Conservation (phyloP, 768 basidiomycete species). For the Mycena leptocephala region DNA sequence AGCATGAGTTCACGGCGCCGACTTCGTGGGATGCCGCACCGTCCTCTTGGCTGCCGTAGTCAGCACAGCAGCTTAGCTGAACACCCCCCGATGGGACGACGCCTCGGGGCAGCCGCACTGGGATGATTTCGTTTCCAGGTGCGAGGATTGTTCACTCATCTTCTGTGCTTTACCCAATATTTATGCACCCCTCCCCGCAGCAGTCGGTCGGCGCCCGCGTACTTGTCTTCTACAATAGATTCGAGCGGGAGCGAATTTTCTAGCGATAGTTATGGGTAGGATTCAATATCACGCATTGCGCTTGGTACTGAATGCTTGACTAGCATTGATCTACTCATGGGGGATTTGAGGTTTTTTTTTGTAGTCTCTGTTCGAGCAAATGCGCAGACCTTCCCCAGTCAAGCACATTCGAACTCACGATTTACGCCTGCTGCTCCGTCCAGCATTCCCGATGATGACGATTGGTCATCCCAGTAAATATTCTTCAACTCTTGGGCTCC, state of each 20-base stretch:
- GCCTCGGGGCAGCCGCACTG: neutral
- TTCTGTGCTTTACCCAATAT: neutral
- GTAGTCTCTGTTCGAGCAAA: neutral
- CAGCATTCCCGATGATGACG: neutral
- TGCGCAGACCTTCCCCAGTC: neutral
- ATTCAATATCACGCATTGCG: neutral
- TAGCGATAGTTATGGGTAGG: neutral
- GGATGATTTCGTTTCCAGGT: neutral
- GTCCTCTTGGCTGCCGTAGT: neutral
- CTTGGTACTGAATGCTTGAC: neutral
- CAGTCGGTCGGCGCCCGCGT: neutral
- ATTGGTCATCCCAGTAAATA: neutral
- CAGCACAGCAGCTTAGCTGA: neutral
- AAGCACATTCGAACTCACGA: neutral
- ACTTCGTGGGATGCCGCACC: neutral
- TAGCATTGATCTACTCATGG: neutral
- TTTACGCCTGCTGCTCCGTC: neutral
- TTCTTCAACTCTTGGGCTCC: neutral
- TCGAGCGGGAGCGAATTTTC: neutral
- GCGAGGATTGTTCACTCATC: neutral
- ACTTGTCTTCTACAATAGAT: neutral
- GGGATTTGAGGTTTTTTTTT: neutral
- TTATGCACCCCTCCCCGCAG: neutral
- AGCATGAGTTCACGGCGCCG: neutral
- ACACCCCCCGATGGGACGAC: neutral